A percentile compares a stretch with the other conserved stretches of the same genome.
Evolutionary conservation across 1,139 yeast genomes (phyloP).

Genomic region (Candida glucosophila): DNA sequence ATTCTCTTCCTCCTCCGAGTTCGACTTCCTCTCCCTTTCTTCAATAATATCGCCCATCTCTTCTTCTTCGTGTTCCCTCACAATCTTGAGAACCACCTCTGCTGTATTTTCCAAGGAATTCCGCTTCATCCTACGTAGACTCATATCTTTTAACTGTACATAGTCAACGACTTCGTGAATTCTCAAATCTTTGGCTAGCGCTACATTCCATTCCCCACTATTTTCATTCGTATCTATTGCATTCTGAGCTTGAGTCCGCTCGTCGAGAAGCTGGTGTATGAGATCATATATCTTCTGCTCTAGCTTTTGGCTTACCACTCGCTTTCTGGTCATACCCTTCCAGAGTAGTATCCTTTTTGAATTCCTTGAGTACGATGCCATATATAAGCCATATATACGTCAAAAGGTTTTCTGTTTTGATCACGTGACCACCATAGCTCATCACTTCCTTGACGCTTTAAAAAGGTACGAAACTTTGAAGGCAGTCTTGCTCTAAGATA

Average conservation of each 20-base stretch:
- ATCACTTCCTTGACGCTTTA: no score
- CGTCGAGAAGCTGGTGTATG: conserved; percentile 43
- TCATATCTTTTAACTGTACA: conserved; percentile 52
- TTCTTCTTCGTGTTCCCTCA: conserved; percentile 34
- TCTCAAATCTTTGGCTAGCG: conserved; percentile 52
- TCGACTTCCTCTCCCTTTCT: conserved; percentile 21
- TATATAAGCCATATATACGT: no score
- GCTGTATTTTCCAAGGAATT: conserved; percentile 46
- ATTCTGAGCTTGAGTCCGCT: conserved; percentile 36
- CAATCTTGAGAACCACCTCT: conserved; percentile 42
- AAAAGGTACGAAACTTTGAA: no score
- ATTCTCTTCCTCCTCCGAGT: conserved; percentile 26
- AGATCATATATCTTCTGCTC: conserved; percentile 45
- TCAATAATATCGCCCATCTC: conserved; percentile 26
- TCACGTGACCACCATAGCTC: no score
- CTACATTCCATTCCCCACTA: no score
- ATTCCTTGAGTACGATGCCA: no score
- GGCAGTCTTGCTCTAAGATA: no score
- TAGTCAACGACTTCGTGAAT: conserved; percentile 43
- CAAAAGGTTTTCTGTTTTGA: no score
- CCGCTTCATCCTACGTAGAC: conserved; percentile 61
- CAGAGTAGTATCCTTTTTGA: neutral
- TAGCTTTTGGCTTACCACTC: conserved; percentile 21
- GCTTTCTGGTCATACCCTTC: conserved; percentile 10
- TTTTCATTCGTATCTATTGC: conserved; percentile 18